Evolutionary conservation across 306 rosid genomes (phyloP), one percentile per base, ranked within the genome.

Genomic region (Begonia masoniana): DNA sequence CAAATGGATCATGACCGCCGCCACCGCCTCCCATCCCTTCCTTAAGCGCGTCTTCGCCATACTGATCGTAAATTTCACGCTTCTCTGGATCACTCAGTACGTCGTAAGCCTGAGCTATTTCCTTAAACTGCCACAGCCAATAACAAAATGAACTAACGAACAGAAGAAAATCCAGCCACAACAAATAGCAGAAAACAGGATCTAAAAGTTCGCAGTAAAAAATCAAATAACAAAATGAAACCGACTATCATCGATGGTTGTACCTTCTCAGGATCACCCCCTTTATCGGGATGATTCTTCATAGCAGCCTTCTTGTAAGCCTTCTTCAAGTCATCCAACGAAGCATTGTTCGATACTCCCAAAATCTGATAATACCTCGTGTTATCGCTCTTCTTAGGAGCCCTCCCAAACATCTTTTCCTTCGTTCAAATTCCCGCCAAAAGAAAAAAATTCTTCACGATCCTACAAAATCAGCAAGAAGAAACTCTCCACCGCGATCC

Each of bases 21-120:
- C 85, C 83, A 0, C 82, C 77, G 0, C 79, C 81, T 2, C 78
- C 78, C 92, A 84, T 74, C 58, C 94, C 96, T 60, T 88, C 92
- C 75, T 84, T 88, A 6, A 88, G 95, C 0, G 88, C 96, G 47
- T 88, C 96, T 72, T 88, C 96, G n/a, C 95, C 95, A 41, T 84
- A 88, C 39, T 84, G 78, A 53, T 88, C 96, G 31, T 88, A 88
- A 19, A 84, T 71, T 49, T 81, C 95, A 57, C 96, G 95, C 60
- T 88, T 88, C 60, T 88, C 95, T 1, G 95, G 85, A 23, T 88
- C 92, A 56, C 88, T 84, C 59, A 88, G 69, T 48, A 84, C 88
- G 57, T 81, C 95, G 68, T 84, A 88, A 4, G 96, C 95, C 63
- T 88, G 95, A 16, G 85, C 88, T 60, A 88, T 66, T 74, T 88